phyloP scores from a whole-genome alignment of 371 early-diverging fungal species.

The Saksenaea oblongispora region DNA sequence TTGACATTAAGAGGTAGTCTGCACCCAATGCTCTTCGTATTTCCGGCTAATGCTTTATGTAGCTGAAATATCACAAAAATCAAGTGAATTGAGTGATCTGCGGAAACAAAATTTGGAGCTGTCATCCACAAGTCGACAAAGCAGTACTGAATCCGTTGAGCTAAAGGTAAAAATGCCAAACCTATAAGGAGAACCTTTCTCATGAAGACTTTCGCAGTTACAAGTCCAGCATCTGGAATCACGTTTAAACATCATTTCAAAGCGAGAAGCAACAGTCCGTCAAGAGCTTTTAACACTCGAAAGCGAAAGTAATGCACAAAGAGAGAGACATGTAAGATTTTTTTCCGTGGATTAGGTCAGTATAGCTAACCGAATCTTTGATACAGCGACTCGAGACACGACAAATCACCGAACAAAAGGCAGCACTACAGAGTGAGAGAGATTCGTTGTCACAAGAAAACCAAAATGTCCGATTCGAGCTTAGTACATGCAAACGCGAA shows the following conservation, averaged over 20 bases:
- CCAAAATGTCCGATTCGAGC: conserved; percentile 8
- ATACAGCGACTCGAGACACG: neutral
- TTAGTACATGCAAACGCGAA: conserved; percentile 1
- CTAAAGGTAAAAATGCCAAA: neutral
- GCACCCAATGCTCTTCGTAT: neutral
- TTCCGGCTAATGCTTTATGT: neutral
- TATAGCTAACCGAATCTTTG: neutral
- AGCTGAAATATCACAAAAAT: neutral
- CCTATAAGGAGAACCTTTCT: neutral
- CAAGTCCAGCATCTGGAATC: conserved; percentile 1
- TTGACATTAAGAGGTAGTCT: neutral
- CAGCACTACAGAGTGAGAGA: conserved; percentile 10
- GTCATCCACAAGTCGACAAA: neutral
- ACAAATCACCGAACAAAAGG: conserved; percentile 8
- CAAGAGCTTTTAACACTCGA: neutral
- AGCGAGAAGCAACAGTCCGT: neutral
- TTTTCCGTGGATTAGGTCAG: neutral
- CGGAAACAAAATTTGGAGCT: neutral
- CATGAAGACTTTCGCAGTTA: neutral
- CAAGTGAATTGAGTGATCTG: neutral
- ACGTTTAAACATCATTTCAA: neutral
- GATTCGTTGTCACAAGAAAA: conserved; percentile 1
- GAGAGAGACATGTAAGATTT: neutral
- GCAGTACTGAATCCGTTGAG: neutral
- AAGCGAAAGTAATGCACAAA: neutral